Evolutionary conservation across 2,329 filamentous ascomycete species (phyloP).

Genomic region (Phialophora verrucosa): DNA sequence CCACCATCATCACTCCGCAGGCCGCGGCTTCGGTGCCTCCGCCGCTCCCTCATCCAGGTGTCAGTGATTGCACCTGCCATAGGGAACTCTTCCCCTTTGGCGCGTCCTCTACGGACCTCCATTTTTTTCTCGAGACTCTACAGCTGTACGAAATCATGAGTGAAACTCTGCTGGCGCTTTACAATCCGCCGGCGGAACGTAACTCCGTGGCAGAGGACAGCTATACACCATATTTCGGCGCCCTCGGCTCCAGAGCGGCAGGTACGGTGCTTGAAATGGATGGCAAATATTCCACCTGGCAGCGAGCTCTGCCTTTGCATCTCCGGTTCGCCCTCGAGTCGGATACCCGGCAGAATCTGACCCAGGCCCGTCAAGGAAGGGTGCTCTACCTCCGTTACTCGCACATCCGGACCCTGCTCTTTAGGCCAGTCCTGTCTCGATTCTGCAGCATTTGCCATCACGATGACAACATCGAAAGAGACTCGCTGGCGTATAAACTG

Average conservation of each 20-base stretch:
- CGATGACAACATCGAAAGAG: neutral
- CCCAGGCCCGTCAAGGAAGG: slow-evolving; percentile 22
- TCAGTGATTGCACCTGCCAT: neutral
- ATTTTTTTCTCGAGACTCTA: slow-evolving; percentile 30
- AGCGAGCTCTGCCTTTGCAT: slow-evolving; percentile 13
- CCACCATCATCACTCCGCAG: slow-evolving; percentile 26
- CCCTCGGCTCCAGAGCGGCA: slow-evolving; percentile 15
- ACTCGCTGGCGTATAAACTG: slow-evolving; percentile 15
- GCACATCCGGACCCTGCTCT: slow-evolving; percentile 29
- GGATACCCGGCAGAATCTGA: neutral
- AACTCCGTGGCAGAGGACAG: neutral
- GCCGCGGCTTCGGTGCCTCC: slow-evolving; percentile 22
- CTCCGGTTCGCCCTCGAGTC: neutral
- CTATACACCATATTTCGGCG: slow-evolving; percentile 17
- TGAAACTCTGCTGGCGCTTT: slow-evolving; percentile 23
- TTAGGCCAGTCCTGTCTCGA: slow-evolving; percentile 27
- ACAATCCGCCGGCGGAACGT: slow-evolving; percentile 8
- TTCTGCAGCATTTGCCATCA: slow-evolving; percentile 17
- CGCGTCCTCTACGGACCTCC: slow-evolving; percentile 11
- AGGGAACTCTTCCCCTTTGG: slow-evolving; percentile 6
- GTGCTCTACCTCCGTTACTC: slow-evolving; percentile 22
- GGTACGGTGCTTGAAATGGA: slow-evolving; percentile 27
- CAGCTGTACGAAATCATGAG: slow-evolving; percentile 27
- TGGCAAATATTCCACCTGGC: slow-evolving; percentile 20
- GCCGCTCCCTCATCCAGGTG: slow-evolving; percentile 16